Percentiles rank a stretch among this genome's conserved stretches.
These are phyloP conservation scores for Fomitopsis schrenkii DNA, from an alignment of 1,284 basidiomycete species.

Conservation along the genomic window DNA sequence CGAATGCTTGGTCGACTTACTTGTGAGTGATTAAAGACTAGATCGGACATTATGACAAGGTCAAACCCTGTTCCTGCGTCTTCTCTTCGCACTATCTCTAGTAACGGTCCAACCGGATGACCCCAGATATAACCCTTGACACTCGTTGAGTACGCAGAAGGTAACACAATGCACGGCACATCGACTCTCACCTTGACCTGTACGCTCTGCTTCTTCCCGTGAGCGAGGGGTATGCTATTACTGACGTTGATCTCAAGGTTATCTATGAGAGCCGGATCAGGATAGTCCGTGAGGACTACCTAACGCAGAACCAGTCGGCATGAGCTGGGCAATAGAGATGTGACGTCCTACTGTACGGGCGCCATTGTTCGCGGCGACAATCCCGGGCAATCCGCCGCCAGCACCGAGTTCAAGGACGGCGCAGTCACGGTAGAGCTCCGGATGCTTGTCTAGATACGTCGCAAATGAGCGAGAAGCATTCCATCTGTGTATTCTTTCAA, in stretches of 20 bases:
- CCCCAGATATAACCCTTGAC: slow-evolving; percentile 90
- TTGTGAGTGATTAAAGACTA: slow-evolving; percentile 88
- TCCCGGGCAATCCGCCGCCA: slow-evolving; percentile 84
- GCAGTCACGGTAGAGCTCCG: slow-evolving; percentile 37
- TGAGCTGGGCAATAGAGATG: neutral
- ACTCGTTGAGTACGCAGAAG: neutral
- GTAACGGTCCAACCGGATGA: slow-evolving; percentile 51
- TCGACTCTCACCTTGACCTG: slow-evolving; percentile 43
- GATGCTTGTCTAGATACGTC: slow-evolving; percentile 63
- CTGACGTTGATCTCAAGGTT: slow-evolving; percentile 76
- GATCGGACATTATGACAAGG: slow-evolving; percentile 86
- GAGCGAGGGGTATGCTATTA: slow-evolving; percentile 43
- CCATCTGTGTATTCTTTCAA: slow-evolving; percentile 53
- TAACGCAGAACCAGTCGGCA: slow-evolving; percentile 21
- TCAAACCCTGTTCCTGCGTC: slow-evolving; percentile 50
- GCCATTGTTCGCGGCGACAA: slow-evolving; percentile 69
- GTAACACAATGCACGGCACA: neutral
- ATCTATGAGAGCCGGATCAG: slow-evolving; percentile 74
- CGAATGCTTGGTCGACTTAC: slow-evolving; percentile 28
- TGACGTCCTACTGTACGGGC: slow-evolving; percentile 46
- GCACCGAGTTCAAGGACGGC: slow-evolving; percentile 89
- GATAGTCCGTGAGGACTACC: slow-evolving; percentile 91
- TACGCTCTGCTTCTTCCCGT: slow-evolving; percentile 27
- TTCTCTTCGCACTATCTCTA: slow-evolving; percentile 29
- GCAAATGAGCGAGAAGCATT: slow-evolving; percentile 80